Conservation (phyloP, 208 protist genomes). For the Leishmania braziliensis region DNA sequence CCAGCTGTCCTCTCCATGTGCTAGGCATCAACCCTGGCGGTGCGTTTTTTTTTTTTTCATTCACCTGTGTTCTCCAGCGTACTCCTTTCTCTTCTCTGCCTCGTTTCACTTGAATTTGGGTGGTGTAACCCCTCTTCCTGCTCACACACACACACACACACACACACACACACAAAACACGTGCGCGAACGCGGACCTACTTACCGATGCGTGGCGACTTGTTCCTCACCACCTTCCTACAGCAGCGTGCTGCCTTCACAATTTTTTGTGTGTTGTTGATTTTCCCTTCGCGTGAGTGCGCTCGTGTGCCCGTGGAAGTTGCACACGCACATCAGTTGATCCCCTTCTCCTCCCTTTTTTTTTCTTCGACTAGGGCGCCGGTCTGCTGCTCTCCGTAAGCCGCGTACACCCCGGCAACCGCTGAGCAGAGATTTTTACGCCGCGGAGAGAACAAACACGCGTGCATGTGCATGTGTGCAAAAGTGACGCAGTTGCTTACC, state of each 20-base stretch:
- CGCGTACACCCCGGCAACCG: neutral
- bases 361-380: neutral
- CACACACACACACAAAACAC: neutral
- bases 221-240: too few relatives aligned
- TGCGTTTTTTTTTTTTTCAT: neutral
- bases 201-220: neutral
- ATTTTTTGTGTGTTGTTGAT: neutral
- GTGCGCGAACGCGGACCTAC: neutral
- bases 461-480: neutral
- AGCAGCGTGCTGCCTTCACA: neutral
- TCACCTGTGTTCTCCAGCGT: neutral
- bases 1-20: neutral
- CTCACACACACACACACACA: neutral
- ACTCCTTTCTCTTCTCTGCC: neutral
- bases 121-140: neutral
- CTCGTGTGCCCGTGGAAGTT: neutral
- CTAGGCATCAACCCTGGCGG: neutral
- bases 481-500: neutral
- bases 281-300: conserved; percentile 1
- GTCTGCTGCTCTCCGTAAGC: neutral
- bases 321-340: neutral
- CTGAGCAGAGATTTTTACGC: neutral
- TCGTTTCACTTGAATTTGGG: neutral
- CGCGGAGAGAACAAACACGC: neutral
- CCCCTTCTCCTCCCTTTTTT: neutral